These are phyloP conservation scores for Dipteronia dyeriana DNA, from an alignment of 345 rosid genomes.

Conservation along the genomic window DNA sequence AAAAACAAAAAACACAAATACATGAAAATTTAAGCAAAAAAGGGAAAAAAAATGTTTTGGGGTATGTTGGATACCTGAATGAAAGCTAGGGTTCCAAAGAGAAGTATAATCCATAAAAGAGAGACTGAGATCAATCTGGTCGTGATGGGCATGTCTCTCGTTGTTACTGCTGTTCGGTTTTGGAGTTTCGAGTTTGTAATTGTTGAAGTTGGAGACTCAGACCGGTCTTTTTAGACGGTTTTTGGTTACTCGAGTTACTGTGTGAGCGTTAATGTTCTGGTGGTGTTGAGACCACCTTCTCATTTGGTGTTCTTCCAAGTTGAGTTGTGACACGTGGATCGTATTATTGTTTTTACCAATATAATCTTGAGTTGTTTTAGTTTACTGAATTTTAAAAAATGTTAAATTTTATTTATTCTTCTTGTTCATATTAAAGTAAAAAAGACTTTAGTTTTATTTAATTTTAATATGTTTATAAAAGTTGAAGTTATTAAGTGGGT, in stretches of 20 bases:
- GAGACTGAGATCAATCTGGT: constrained; percentile 50
- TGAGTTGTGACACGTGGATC: not conserved
- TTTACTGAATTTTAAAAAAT: too few relatives aligned
- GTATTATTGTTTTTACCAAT: too few relatives aligned
- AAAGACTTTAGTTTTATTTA: too few relatives aligned
- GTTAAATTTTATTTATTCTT: too few relatives aligned
- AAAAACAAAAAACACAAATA: not conserved
- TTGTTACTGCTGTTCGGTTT: not conserved
- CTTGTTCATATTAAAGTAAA: too few relatives aligned
- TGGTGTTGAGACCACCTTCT: not conserved
- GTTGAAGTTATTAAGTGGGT: too few relatives aligned
- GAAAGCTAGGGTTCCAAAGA: constrained; percentile 65
- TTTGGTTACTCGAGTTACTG: not conserved
- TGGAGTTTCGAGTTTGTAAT: not conserved
- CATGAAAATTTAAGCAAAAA: not conserved
- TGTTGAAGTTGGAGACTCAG: not conserved
- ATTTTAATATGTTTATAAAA: too few relatives aligned
- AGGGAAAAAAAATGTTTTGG: not conserved
- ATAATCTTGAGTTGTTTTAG: too few relatives aligned
- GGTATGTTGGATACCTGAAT: constrained; percentile 52
- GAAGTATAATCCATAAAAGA: constrained; percentile 55
- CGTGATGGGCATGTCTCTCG: constrained; percentile 50
- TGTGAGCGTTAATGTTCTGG: not conserved
- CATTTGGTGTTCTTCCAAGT: not conserved
- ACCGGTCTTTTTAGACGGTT: not conserved